Evolutionary conservation across 2,329 filamentous ascomycete species (phyloP), one percentile per base, ranked within the genome.

Genomic region (Neoscytalidium dimidiatum): DNA sequence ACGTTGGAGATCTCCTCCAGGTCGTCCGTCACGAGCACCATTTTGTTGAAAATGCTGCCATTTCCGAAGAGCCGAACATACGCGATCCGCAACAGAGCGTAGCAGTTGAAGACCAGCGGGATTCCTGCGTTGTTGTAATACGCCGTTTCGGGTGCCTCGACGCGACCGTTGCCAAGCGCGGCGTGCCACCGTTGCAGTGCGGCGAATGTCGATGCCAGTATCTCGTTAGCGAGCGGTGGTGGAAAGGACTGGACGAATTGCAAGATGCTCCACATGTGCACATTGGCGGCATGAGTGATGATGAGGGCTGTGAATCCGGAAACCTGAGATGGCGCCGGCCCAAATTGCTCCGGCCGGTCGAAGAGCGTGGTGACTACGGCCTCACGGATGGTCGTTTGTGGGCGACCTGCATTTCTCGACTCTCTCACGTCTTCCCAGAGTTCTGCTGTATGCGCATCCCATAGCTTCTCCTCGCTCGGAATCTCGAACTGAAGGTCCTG

Each of bases 251-350:
- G 70, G 2, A 71, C 70, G 23, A 71, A 73, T 61, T 78, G 73
- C 17, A 74, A 70, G 8, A 74, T 66, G 65, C 72, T 70, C 71
- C 73, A 77, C 68, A 77, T 73, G 60, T 78, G 71, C 31, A 76
- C 71, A 46, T 73, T 75, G 8, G 77, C 71, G 7, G 74, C 75
- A 64, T 78, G 75, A 68, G 74, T 76, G 21, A 76, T 67, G n/a
- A 75, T 69, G 13, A 72, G 71, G 49, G 71, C 71, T 4, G 74
- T 71, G 49, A 76, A 72, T 2, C 71, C 69, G 11, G 73, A 70
- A 64, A 71, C 33, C 19, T 43, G 53, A 7, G 53, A 19, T 17
- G 67, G 57, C 66, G 41, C 64, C 43, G 64, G 43, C 17, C 53
- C 65, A 57, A 66, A 64, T 41, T 60, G 57, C 13, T 43, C 23